Evolutionary conservation across 225 moss, liverwort and hornwort species (phyloP).

Genomic region (Polytrichum commune): DNA sequence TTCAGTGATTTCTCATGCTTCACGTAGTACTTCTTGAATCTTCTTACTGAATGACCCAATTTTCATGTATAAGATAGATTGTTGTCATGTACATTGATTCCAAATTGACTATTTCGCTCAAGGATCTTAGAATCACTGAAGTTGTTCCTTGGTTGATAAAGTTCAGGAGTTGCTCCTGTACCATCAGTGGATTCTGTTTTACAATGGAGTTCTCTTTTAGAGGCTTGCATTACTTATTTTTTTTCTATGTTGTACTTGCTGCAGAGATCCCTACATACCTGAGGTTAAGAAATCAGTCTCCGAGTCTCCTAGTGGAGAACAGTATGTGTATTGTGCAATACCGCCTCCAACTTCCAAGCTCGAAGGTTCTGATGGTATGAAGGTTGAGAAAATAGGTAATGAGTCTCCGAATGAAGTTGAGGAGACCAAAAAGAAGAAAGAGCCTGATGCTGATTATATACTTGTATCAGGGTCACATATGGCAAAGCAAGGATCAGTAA

Average conservation of each 20-base stretch:
- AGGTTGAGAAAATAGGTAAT: slow-evolving; percentile 44
- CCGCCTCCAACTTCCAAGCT: slow-evolving; percentile 54
- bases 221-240: too few relatives aligned
- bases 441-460: slow-evolving; percentile 44
- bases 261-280: slow-evolving; percentile 68
- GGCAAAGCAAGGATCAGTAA: slow-evolving; percentile 14
- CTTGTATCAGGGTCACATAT: slow-evolving; percentile 34
- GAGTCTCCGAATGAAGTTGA: slow-evolving; percentile 43
- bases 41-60: too few relatives aligned
- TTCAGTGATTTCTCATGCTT: background rate
- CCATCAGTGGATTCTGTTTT: too few relatives aligned
- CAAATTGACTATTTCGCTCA: too few relatives aligned
- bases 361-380: slow-evolving; percentile 42
- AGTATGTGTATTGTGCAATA: slow-evolving; percentile 67
- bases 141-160: too few relatives aligned
- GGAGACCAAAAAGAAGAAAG: slow-evolving; percentile 54
- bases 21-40: too few relatives aligned
- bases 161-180: slow-evolving; percentile 5
- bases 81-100: too few relatives aligned
- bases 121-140: too few relatives aligned
- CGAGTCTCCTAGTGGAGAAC: slow-evolving; percentile 39
- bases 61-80: too few relatives aligned
- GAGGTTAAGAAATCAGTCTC: slow-evolving; percentile 36
- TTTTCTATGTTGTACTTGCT: background rate
- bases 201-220: too few relatives aligned